Evolutionary conservation across 352 stramenopile genomes (phyloP).

Genomic region (Pythium scleroteichum): DNA sequence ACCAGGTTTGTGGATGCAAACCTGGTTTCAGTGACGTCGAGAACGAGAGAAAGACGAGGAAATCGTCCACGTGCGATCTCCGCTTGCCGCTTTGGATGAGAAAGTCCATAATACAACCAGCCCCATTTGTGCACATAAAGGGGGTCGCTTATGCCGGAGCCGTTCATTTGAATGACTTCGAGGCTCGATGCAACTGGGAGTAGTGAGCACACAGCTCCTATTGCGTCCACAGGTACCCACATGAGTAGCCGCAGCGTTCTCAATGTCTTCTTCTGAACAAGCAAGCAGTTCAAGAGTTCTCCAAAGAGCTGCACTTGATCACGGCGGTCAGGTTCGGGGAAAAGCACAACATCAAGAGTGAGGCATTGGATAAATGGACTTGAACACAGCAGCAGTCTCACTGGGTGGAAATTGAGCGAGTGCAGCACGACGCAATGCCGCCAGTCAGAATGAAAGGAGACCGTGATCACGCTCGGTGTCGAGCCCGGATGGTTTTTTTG

Average conservation of each 20-base stretch:
- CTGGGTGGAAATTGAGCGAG: not conserved
- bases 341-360: not conserved
- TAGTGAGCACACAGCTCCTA: slow-evolving; percentile 1
- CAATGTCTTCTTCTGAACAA: not conserved
- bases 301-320: not conserved
- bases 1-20: too few species aligned
- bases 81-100: too few species aligned
- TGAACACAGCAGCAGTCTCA: not conserved
- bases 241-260: not conserved
- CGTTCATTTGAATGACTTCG: not conserved
- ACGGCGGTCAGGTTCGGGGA: not conserved
- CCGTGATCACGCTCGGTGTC: too few species aligned
- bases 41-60: too few species aligned
- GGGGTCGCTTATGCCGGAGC: not conserved
- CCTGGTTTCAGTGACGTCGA: too few species aligned
- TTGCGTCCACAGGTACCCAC: not conserved
- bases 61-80: too few species aligned
- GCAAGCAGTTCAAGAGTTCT: not conserved
- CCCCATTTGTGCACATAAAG: not conserved
- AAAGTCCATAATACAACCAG: slow-evolving; percentile 6
- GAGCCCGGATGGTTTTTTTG: too few species aligned
- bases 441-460: too few species aligned
- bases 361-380: not conserved
- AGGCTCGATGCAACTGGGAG: not conserved
- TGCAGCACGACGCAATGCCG: too few species aligned